Percentiles rank a stretch among this genome's conserved stretches.
Conservation (phyloP, 345 rosid species). For the Eucalyptus pumila region DNA sequence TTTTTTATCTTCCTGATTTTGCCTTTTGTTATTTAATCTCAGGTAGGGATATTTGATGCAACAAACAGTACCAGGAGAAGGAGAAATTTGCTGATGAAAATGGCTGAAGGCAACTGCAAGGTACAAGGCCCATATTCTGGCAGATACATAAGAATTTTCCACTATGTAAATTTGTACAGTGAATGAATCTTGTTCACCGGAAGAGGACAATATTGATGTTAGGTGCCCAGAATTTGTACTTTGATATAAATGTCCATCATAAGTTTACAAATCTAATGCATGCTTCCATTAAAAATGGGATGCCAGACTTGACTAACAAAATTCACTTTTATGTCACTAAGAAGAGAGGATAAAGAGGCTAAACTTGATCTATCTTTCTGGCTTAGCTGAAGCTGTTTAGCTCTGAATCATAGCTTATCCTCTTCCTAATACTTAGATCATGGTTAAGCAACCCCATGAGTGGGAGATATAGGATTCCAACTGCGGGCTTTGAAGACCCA, state of each 20-base stretch:
- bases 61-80: conserved; percentile 79
- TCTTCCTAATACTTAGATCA: neutral
- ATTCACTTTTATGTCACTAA: neutral
- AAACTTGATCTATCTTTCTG: neutral
- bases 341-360: neutral
- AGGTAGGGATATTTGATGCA: conserved; percentile 99
- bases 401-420: neutral
- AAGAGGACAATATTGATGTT: neutral
- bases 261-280: neutral
- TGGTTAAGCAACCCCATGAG: neutral
- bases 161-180: neutral
- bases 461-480: neutral
- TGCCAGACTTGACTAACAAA: neutral
- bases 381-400: neutral
- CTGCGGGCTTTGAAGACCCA: neutral
- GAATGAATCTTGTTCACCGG: neutral
- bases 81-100: conserved; percentile 97
- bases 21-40: conserved; percentile 5
- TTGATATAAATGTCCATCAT: neutral
- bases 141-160: neutral
- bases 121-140: conserved; percentile 14
- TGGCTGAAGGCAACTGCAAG: conserved; percentile 99
- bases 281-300: neutral
- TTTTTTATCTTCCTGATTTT: neutral
- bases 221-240: neutral